Evolutionary conservation across 371 early-diverging fungal species (phyloP), one percentile per base, ranked within the genome.

Genomic region (Circinella minor): DNA sequence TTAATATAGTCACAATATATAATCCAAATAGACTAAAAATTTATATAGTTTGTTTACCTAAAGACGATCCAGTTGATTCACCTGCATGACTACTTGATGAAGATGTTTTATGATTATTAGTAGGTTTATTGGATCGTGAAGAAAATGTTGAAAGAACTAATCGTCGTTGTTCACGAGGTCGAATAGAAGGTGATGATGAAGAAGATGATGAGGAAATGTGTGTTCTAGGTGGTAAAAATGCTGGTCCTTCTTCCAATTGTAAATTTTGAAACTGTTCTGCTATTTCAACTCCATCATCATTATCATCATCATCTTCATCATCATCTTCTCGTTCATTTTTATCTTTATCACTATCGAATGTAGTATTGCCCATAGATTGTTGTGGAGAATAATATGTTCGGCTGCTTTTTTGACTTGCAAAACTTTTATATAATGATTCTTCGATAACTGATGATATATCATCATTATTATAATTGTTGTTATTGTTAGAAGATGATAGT

Each of bases 31-130:
- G n/a, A 15, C 7, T 17, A 5, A 61, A 36, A 7, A 37, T n/a
- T 9, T 1, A 20, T 48, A 2, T 47, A 20, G n/a, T 39, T 63
- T 20, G 9, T 54, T 86, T 88, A 57, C 57, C 57, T 9, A 83
- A 84, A 0, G 88, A 85, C 4, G 88, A 88, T 9, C 83, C 80
- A 3, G 82, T 83, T n/a, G 86, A 83, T 65, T 85, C 81, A 36
- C 48, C 65, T 4, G 48, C 49, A 13, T n/a, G 37, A n/a, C 55
- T 54, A 36, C 54, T 51, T 11, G 55, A 36, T 51, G 65, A 36
- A 34, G 65, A 47, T 20, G 51, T 43, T 18, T 61, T 61, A 17
- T 17, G 62, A 46, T 43, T 36, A 43, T 43, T 43, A 43, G 9
- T 43, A 43, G 17, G 38, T 18, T 61, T 39, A 27, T 39, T 43